These are phyloP conservation scores for Sporothrix protearum DNA, from an alignment of 2,329 filamentous ascomycete species.

Conservation along the genomic window DNA sequence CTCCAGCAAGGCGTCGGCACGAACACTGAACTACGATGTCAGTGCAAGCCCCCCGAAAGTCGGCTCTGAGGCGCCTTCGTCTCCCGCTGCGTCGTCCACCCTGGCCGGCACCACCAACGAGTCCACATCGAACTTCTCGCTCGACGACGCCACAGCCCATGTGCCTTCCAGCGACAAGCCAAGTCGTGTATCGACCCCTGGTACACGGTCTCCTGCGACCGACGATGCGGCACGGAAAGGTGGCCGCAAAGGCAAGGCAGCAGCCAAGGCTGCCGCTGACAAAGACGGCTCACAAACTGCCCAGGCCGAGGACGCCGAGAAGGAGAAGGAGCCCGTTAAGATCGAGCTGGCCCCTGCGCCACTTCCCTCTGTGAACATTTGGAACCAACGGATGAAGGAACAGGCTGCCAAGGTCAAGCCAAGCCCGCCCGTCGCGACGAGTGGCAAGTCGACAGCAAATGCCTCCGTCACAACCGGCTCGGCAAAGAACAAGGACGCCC, in stretches of 20 bases:
- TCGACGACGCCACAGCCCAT: slow-evolving; percentile 44
- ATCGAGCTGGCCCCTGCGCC: slow-evolving; percentile 74
- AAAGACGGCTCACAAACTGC: slow-evolving; percentile 52
- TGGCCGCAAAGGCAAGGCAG: slow-evolving; percentile 62
- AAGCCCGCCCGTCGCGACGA: background rate
- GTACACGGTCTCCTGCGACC: slow-evolving; percentile 3
- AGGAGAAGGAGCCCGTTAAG: slow-evolving; percentile 57
- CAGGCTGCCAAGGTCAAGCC: slow-evolving; percentile 52
- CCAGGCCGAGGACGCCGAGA: slow-evolving; percentile 51
- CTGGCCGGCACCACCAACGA: slow-evolving; percentile 37
- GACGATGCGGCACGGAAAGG: slow-evolving; percentile 62
- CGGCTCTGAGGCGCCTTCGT: slow-evolving; percentile 33
- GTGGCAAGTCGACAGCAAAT: background rate
- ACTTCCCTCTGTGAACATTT: slow-evolving; percentile 79
- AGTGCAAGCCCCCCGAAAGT: slow-evolving; percentile 17
- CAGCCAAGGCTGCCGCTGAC: slow-evolving; percentile 41
- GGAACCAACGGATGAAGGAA: slow-evolving; percentile 74
- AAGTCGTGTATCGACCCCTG: background rate
- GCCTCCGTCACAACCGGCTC: background rate
- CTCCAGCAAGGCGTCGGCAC: slow-evolving; percentile 9
- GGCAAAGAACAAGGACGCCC: slow-evolving; percentile 27
- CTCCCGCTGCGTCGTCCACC: slow-evolving; percentile 32
- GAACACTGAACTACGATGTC: background rate
- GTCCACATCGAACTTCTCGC: slow-evolving; percentile 24
- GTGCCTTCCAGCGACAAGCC: slow-evolving; percentile 49